These are phyloP conservation scores for Diaporthe australafricana DNA, from an alignment of 2,329 filamentous ascomycete genomes.

Conservation along the genomic window DNA sequence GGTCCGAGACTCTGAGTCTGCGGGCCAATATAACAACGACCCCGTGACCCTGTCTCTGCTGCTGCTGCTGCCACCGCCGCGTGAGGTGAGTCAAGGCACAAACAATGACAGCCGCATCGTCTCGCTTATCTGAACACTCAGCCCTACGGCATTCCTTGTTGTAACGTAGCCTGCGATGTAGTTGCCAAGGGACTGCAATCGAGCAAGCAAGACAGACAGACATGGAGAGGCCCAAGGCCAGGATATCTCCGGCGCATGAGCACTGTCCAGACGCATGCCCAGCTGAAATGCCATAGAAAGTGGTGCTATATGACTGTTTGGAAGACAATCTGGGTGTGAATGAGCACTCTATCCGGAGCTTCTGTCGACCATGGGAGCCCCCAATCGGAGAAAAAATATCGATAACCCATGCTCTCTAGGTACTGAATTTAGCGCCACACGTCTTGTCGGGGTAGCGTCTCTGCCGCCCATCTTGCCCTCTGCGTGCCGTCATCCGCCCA, in stretches of 20 bases:
- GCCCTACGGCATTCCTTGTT: conserved; percentile 12
- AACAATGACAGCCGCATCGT: conserved; percentile 1
- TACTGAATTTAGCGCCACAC: conserved; percentile 1
- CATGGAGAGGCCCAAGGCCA: not conserved
- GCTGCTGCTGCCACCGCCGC: not conserved
- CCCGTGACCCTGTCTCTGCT: conserved; percentile 15
- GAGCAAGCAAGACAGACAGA: not conserved
- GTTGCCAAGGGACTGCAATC: not conserved
- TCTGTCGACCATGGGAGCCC: not conserved
- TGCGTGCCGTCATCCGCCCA: not conserved
- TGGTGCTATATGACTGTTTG: not conserved
- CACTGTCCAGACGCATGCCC: not conserved
- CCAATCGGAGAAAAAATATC: not conserved
- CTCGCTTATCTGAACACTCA: conserved; percentile 15
- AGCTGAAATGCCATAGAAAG: too few relatives aligned
- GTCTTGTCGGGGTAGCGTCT: not conserved
- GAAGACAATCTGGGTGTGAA: conserved; percentile 1
- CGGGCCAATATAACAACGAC: not conserved
- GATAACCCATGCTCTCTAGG: not conserved
- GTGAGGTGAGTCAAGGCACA: conserved; percentile 6
- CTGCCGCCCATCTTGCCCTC: not conserved
- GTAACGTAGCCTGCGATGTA: not conserved
- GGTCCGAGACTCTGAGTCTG: not conserved
- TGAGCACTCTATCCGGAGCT: not conserved
- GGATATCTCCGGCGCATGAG: not conserved